Base-by-base conservation (phyloP, 768 basidiomycete species). In the Tricholomella constricta region DNA sequence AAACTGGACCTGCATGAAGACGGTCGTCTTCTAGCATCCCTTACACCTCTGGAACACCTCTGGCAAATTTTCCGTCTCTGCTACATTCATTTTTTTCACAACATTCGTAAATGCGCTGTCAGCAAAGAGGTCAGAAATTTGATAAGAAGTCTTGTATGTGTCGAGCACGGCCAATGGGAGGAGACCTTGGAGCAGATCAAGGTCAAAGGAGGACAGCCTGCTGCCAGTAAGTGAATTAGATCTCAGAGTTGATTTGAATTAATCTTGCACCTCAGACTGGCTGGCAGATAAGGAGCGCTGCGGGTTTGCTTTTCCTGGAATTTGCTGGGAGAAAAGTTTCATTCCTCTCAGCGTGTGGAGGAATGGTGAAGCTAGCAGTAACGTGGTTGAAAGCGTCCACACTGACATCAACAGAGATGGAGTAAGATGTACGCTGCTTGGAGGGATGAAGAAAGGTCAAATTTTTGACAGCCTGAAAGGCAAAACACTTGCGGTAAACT, bases 271-370 rank as follows among this genome's bases (percentile, higher is more conserved):
- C 38, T 6, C 32, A 64, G 62, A 62, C 23, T 65, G 64, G 62
- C 32, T 65, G 0, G 11, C 49, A 3, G 49, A 65, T 34, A 63
- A 65, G 40, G 26, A 37, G 1, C 2, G 4, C 0, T 52, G 52
- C 22, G 32, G 27, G 5, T 65, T 62, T 26, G 52, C 54, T 1
- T 57, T 64, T 7, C 22, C 22, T 0, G 62, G 38, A 0, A 56
- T 66, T 1, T 66, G 63, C 49, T 60, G 58, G 62, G 52, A 40
- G 8, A 52, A 37, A 20, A 63, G 63, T 35, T 43, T 31, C 12
- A 66, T 66, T n/a, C 62, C 65, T 0, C 10, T 26, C 5, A 51
- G 23, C 10, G 41, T 66, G 8, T 66, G 65, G 63, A 34, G 38
- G 17, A 54, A 51, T 1, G 60, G 60, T 0, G 58, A 58, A 5